Evolutionary conservation across 169 alveolate species (phyloP).

Genomic region (Babesia bovis): DNA sequence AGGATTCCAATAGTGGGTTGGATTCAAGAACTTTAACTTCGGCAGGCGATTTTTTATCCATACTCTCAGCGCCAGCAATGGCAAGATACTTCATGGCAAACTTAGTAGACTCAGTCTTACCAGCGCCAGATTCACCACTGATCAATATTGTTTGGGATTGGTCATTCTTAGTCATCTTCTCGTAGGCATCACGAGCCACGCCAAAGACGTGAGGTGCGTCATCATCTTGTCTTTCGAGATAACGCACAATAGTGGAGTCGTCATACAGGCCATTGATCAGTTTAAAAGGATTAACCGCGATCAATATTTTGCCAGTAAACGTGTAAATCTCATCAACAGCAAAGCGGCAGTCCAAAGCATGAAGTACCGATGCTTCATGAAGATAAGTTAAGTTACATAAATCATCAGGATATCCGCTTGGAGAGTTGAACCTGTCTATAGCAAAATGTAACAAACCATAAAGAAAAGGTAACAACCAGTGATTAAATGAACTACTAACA

Average conservation of each 20-base stretch:
- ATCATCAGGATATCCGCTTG: conserved; percentile 81
- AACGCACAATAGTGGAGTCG: conserved; percentile 56
- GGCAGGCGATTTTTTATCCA: conserved; percentile 68
- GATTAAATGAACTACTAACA: not conserved
- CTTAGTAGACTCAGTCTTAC: conserved; percentile 98
- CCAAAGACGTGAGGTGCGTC: conserved; percentile 92
- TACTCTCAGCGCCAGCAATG: conserved; percentile 79
- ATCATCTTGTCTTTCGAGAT: conserved; percentile 61
- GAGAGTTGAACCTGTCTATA: conserved; percentile 26
- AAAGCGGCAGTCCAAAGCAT: conserved; percentile 88
- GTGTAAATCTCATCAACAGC: conserved; percentile 90
- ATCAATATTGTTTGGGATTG: conserved; percentile 92
- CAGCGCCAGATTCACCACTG: conserved; percentile 99
- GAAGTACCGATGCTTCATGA: conserved; percentile 91
- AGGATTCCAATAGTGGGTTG: conserved; percentile 98
- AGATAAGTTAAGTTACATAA: conserved; percentile 85
- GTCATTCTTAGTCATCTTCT: conserved; percentile 84
- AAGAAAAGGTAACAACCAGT: not conserved
- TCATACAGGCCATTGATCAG: conserved; percentile 71
- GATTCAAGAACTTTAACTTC: conserved; percentile 92
- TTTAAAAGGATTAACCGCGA: conserved; percentile 96
- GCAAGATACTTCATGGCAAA: conserved; percentile 94
- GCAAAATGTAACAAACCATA: not conserved
- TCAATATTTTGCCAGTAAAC: conserved; percentile 95
- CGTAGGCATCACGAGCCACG: conserved; percentile 92